Percentiles rank a stretch among this genome's conserved stretches.
phyloP scores from a whole-genome alignment of 2,329 filamentous ascomycete genomes.

The Ascochyta lentis region DNA sequence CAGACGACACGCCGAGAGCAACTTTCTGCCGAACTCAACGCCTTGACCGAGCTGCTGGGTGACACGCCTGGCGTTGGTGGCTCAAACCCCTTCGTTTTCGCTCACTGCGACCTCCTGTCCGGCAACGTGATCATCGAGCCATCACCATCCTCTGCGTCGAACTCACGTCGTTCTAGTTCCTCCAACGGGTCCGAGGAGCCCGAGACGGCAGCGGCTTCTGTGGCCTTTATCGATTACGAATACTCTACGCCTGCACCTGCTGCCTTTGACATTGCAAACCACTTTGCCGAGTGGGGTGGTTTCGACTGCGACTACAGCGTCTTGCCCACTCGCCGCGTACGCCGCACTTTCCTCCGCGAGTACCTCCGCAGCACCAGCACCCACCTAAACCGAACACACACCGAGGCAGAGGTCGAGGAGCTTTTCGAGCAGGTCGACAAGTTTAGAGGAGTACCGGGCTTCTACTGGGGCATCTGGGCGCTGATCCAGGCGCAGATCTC shows the following conservation, averaged over 20 bases:
- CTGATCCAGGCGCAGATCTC: conserved; percentile 94
- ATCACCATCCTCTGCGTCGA: conserved; percentile 43
- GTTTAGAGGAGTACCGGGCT: conserved; percentile 88
- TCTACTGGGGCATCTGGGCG: conserved; percentile 93
- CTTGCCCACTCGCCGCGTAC: conserved; percentile 78
- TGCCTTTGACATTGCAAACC: conserved; percentile 95
- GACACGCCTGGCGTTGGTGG: conserved; percentile 76
- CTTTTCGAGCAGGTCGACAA: conserved; percentile 82
- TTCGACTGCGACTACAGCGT: conserved; percentile 92
- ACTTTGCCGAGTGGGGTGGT: conserved; percentile 97
- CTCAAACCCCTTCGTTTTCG: conserved; percentile 80
- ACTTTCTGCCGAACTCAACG: conserved; percentile 77
- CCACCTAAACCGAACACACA: conserved; percentile 46
- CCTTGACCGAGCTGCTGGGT: conserved; percentile 74
- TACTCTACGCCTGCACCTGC: conserved; percentile 94
- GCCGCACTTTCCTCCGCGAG: conserved; percentile 80
- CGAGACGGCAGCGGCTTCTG: conserved; percentile 38
- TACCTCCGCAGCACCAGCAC: conserved; percentile 76
- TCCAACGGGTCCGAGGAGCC: conserved; percentile 41
- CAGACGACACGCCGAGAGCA: conserved; percentile 70
- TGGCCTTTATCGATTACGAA: conserved; percentile 93
- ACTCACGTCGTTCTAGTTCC: conserved; percentile 42
- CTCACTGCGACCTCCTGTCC: conserved; percentile 93
- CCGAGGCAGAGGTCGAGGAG: conserved; percentile 68
- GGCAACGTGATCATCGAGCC: conserved; percentile 92